Percentiles rank a stretch among this genome's conserved stretches.
phyloP scores from a whole-genome alignment of 1,139 yeast species.

The Zygosaccharomyces sapae region DNA sequence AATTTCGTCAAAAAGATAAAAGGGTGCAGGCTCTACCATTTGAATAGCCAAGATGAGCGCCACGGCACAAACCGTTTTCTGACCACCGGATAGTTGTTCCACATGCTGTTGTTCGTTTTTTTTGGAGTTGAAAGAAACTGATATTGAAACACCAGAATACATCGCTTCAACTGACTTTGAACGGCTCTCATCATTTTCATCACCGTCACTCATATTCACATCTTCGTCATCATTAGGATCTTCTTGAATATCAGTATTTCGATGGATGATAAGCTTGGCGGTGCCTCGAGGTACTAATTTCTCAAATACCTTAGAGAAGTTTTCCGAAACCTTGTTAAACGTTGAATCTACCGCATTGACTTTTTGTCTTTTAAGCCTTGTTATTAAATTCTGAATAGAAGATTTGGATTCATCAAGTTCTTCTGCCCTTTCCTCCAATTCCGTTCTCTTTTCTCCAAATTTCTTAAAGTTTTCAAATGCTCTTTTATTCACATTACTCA shows the following conservation, averaged over 20 bases:
- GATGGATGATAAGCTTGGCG: slow-evolving; percentile 66
- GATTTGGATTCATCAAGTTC: slow-evolving; percentile 69
- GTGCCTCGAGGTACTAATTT: slow-evolving; percentile 78
- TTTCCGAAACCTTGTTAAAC: slow-evolving; percentile 68
- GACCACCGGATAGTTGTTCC: slow-evolving; percentile 95
- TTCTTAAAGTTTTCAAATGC: slow-evolving; percentile 81
- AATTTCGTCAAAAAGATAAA: slow-evolving; percentile 90
- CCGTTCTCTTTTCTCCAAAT: slow-evolving; percentile 70
- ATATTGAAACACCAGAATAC: slow-evolving; percentile 77
- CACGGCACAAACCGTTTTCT: slow-evolving; percentile 90
- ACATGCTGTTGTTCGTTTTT: slow-evolving; percentile 82
- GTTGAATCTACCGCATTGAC: slow-evolving; percentile 78
- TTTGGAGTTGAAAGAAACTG: slow-evolving; percentile 86
- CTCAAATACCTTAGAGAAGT: slow-evolving; percentile 71
- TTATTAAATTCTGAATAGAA: slow-evolving; percentile 70
- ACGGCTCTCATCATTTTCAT: slow-evolving; percentile 24
- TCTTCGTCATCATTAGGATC: slow-evolving; percentile 28
- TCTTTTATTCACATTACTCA: slow-evolving; percentile 79
- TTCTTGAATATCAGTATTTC: slow-evolving; percentile 18
- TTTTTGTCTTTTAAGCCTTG: slow-evolving; percentile 71
- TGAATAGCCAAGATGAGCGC: slow-evolving; percentile 92
- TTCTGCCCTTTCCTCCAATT: slow-evolving; percentile 56
- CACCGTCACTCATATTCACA: slow-evolving; percentile 29
- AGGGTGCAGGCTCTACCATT: slow-evolving; percentile 94
- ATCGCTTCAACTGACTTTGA: slow-evolving; percentile 45